Percentiles rank a stretch among this genome's conserved stretches.
Evolutionary conservation across 306 rosid species (phyloP).

Genomic region (Trifolium pratense): DNA sequence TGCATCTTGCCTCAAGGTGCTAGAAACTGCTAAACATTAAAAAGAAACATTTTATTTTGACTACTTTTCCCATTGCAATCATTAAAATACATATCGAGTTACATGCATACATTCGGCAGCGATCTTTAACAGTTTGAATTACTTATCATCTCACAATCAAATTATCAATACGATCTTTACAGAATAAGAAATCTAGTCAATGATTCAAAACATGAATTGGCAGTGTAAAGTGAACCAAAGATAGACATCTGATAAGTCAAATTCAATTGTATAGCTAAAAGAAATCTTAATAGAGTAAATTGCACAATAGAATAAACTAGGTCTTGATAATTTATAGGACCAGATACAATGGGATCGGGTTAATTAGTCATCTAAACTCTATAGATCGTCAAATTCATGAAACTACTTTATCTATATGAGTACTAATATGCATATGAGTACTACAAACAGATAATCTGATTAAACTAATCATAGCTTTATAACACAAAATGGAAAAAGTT

Average conservation of each 20-base stretch:
- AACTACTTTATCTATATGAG: conserved; percentile 3
- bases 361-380: neutral
- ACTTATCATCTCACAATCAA: conserved; percentile 14
- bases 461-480: neutral
- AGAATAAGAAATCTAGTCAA: conserved; percentile 12
- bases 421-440: neutral
- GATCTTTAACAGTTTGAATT: conserved; percentile 33
- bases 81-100: neutral
- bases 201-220: conserved; percentile 6
- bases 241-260: conserved; percentile 17
- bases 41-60: neutral
- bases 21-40: conserved; percentile 6
- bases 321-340: neutral
- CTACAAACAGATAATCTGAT: neutral
- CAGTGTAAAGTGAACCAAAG: neutral
- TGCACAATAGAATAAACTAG: neutral
- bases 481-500: neutral
- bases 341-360: neutral
- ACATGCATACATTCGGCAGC: neutral
- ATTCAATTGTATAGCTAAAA: conserved; percentile 2
- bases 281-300: conserved; percentile 10
- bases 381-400: conserved; percentile 37
- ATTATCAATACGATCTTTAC: conserved; percentile 5
- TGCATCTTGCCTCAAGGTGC: too few species aligned
- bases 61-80: neutral